Percentiles rank a stretch among this genome's conserved stretches.
Conservation (phyloP, 2,329 filamentous ascomycete species). For the Stagonosporopsis chrysanthemi region DNA sequence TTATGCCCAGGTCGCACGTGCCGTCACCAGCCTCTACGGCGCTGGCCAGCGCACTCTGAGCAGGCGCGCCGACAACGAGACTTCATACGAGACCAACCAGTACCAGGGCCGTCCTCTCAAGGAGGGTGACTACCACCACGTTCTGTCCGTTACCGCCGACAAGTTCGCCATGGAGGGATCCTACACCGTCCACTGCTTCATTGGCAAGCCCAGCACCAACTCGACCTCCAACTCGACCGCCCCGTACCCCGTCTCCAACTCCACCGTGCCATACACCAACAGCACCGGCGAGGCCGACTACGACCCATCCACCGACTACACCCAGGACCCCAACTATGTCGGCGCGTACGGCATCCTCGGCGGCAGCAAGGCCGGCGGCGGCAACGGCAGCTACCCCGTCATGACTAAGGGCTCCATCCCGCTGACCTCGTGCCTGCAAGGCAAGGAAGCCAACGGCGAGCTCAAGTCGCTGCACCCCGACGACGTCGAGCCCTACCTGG, state of each 20-base stretch:
- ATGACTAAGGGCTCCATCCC: slow-evolving; percentile 45
- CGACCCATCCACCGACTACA: slow-evolving; percentile 37
- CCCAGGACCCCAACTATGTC: slow-evolving; percentile 42
- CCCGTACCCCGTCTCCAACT: slow-evolving; percentile 31
- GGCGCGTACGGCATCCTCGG: slow-evolving; percentile 46
- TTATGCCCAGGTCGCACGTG: slow-evolving; percentile 32
- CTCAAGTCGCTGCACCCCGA: slow-evolving; percentile 44
- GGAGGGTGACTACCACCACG: slow-evolving; percentile 47
- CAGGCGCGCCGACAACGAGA: slow-evolving; percentile 31
- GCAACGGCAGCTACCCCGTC: slow-evolving; percentile 35
- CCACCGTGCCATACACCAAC: slow-evolving; percentile 28
- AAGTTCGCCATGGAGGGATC: slow-evolving; percentile 47
- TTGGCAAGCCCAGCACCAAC: slow-evolving; percentile 40
- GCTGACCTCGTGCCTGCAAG: slow-evolving; percentile 46
- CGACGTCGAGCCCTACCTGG: slow-evolving; percentile 45
- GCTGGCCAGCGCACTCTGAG: slow-evolving; percentile 50
- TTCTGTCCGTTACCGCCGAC: slow-evolving; percentile 43
- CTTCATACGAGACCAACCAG: slow-evolving; percentile 26
- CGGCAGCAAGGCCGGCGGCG: slow-evolving; percentile 31
- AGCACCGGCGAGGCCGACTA: slow-evolving; percentile 36
- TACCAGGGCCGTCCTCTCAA: slow-evolving; percentile 44
- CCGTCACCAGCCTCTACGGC: slow-evolving; percentile 43
- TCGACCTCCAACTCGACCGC: slow-evolving; percentile 36
- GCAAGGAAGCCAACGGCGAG: slow-evolving; percentile 40
- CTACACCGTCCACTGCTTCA: slow-evolving; percentile 48